phyloP scores from a whole-genome alignment of 371 early-diverging fungal genomes.

The Smittium culicis region DNA sequence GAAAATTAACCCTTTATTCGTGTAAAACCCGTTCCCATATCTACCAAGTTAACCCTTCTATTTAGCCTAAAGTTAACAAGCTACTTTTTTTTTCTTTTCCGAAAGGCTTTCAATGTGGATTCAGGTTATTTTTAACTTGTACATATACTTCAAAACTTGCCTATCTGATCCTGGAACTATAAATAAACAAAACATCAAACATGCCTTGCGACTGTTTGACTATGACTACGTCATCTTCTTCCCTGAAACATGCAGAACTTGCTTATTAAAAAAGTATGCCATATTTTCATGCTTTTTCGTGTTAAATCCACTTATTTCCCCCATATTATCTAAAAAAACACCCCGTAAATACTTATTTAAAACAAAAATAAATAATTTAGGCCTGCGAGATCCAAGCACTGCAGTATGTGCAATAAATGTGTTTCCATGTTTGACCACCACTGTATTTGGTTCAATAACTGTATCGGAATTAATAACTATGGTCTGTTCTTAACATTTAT shows the following conservation, averaged over 20 bases:
- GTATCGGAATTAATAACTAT: conserved; percentile 57
- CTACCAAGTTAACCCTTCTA: background rate
- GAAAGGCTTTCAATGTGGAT: background rate
- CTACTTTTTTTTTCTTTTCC: no score
- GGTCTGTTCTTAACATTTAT: conserved; percentile 55
- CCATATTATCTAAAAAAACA: no score
- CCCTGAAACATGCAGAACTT: conserved; percentile 48
- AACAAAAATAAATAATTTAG: conserved; percentile 3
- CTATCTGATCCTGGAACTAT: conserved; percentile 49
- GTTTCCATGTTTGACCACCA: conserved; percentile 56
- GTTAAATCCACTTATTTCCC: no score
- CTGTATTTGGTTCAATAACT: conserved; percentile 64
- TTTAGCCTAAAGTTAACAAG: no score
- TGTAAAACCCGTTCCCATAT: background rate
- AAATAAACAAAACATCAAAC: conserved; percentile 36
- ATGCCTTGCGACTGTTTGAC: conserved; percentile 37
- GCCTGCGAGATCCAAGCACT: conserved; percentile 67
- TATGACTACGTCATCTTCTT: conserved; percentile 50
- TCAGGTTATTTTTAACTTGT: conserved; percentile 34
- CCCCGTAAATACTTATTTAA: conserved; percentile 10
- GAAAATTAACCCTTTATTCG: background rate
- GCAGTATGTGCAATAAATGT: conserved; percentile 55
- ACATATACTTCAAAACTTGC: conserved; percentile 44
- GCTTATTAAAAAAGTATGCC: conserved; percentile 39
- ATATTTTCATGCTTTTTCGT: no score